Percentiles rank a stretch among this genome's conserved stretches.
phyloP scores from a whole-genome alignment of 805 yeast genomes.

The Sporopachydermia lactativora region DNA sequence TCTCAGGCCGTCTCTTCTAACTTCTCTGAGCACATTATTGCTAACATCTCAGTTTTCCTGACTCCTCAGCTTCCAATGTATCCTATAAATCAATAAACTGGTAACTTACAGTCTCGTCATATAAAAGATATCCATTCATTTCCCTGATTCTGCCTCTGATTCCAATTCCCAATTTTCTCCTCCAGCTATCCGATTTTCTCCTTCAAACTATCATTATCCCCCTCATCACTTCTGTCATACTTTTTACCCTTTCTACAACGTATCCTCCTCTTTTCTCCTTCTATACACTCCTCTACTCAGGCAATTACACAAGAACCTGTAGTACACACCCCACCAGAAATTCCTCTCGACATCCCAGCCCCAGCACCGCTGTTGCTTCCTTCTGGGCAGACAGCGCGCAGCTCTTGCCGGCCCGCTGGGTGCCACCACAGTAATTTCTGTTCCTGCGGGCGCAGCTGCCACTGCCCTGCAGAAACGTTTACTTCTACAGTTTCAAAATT shows the following conservation, averaged over 20 bases:
- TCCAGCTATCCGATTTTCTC: too few species aligned
- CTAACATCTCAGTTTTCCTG: too few species aligned
- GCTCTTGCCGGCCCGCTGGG: slow-evolving; percentile 25
- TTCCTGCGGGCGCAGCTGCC: slow-evolving; percentile 32
- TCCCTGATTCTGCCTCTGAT: too few species aligned
- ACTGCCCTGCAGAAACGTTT: slow-evolving; percentile 39
- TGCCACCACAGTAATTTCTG: slow-evolving; percentile 68
- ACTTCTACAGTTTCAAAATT: slow-evolving; percentile 33
- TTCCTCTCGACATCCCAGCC: slow-evolving; percentile 6
- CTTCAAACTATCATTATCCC: not conserved
- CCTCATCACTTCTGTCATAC: slow-evolving; percentile 3
- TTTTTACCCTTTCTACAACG: slow-evolving; percentile 3
- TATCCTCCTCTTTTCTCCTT: slow-evolving; percentile 3
- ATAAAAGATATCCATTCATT: too few species aligned
- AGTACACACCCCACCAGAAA: slow-evolving; percentile 2
- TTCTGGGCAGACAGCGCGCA: slow-evolving; percentile 13
- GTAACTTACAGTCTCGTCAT: too few species aligned
- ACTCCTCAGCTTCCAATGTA: too few species aligned
- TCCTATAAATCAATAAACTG: too few species aligned
- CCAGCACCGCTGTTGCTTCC: slow-evolving; percentile 7
- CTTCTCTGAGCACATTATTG: too few species aligned
- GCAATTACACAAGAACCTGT: slow-evolving; percentile 1
- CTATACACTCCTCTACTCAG: slow-evolving; percentile 1
- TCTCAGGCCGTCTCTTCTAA: too few species aligned
- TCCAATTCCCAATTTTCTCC: too few species aligned